Percentiles rank a stretch among this genome's conserved stretches.
phyloP scores from a whole-genome alignment of 2,329 filamentous ascomycete species.

The Fusarium fujikuroi region DNA sequence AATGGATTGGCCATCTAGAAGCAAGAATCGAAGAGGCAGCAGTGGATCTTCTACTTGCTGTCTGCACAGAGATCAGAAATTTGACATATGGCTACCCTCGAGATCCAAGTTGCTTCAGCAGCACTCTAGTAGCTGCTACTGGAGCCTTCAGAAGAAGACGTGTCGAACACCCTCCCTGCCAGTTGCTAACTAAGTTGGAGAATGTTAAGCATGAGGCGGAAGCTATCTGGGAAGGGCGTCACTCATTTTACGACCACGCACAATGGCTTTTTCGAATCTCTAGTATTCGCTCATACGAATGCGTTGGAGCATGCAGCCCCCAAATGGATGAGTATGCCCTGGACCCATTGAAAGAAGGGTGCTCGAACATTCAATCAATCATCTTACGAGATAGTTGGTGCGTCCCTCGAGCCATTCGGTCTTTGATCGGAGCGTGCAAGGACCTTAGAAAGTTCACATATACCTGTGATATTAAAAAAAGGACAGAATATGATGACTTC shows the following conservation, averaged over 20 bases:
- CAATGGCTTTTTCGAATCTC: fast-evolving
- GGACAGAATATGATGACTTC: background rate
- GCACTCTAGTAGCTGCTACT: fast-evolving
- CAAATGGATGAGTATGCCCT: fast-evolving
- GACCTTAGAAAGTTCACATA: background rate
- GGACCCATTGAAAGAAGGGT: fast-evolving
- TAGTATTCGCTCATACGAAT: background rate
- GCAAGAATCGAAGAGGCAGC: fast-evolving
- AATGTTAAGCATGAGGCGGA: background rate
- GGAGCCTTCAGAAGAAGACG: background rate
- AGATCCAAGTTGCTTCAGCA: background rate
- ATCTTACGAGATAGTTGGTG: background rate
- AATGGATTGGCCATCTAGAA: fast-evolving
- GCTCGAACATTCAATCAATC: background rate
- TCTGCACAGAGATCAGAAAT: background rate
- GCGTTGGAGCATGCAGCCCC: fast-evolving
- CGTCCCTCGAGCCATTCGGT: background rate
- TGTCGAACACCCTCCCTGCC: fast-evolving
- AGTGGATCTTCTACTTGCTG: background rate
- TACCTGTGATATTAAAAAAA: fast-evolving
- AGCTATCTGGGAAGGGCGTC: fast-evolving
- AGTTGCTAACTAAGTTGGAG: background rate
- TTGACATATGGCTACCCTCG: background rate
- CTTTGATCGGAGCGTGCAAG: fast-evolving
- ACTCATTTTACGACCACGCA: background rate